Evolutionary conservation across 2,329 filamentous ascomycete genomes (phyloP).

Genomic region (Trichophyton rubrum): DNA sequence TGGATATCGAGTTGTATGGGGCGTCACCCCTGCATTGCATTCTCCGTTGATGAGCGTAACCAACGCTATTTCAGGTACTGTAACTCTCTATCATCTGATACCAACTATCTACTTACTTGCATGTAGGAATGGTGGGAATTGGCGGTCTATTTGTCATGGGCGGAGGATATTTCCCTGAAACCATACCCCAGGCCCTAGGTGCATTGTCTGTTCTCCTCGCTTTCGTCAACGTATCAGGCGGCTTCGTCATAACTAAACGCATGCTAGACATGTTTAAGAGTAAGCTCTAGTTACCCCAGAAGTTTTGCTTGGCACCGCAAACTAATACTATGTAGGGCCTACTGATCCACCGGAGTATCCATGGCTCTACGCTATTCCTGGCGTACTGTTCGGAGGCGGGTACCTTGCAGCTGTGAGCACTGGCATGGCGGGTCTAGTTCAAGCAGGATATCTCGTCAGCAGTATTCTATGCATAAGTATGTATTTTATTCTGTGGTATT

Average conservation of each 20-base stretch:
- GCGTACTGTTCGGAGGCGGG: conserved; percentile 63
- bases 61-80: conserved; percentile 68
- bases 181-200: conserved; percentile 65
- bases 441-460: conserved; percentile 77
- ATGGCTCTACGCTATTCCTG: conserved; percentile 73
- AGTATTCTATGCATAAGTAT: conserved; percentile 67
- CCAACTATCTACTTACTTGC: conserved; percentile 13
- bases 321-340: conserved; percentile 38
- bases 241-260: conserved; percentile 81
- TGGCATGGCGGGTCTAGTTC: conserved; percentile 70
- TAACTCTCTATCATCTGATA: background rate
- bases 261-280: conserved; percentile 90
- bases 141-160: conserved; percentile 83
- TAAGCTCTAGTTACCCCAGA: conserved; percentile 20
- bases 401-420: conserved; percentile 69
- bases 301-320: background rate
- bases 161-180: conserved; percentile 64
- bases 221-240: conserved; percentile 78
- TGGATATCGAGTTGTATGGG: conserved; percentile 81
- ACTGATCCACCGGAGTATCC: conserved; percentile 81
- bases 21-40: conserved; percentile 69
- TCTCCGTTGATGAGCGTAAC: conserved; percentile 87
- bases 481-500: conserved; percentile 1
- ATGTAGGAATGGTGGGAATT: conserved; percentile 63
- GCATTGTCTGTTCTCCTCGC: conserved; percentile 69